Conservation (phyloP, 768 basidiomycete species). For the Dioszegia aurantiaca region DNA sequence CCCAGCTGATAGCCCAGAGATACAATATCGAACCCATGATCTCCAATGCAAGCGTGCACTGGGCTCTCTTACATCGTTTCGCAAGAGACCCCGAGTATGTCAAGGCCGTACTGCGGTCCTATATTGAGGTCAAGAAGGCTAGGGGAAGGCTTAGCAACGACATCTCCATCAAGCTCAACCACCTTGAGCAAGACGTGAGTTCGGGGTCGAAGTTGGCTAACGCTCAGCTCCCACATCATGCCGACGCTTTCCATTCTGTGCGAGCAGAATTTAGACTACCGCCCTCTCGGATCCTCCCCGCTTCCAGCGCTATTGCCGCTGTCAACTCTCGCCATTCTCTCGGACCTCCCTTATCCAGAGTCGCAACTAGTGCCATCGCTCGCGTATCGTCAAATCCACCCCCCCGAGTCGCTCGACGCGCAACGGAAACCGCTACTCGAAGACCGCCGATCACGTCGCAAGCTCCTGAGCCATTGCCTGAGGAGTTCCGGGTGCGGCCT, state of each 20-base stretch:
- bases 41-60: slow-evolving; percentile 10
- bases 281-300: slow-evolving; percentile 34
- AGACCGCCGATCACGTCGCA: neutral
- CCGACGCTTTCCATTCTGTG: slow-evolving; percentile 30
- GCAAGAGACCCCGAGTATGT: slow-evolving; percentile 28
- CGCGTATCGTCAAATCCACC: slow-evolving; percentile 13
- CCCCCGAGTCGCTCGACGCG: slow-evolving; percentile 11
- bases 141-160: slow-evolving; percentile 38
- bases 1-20: slow-evolving; percentile 3
- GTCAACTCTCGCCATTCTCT: neutral
- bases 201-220: neutral
- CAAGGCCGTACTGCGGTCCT: slow-evolving; percentile 41
- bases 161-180: slow-evolving; percentile 38
- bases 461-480: neutral
- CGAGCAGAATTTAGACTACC: slow-evolving; percentile 31
- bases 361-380: no score
- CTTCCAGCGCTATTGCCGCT: neutral
- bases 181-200: slow-evolving; percentile 45
- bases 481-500: slow-evolving; percentile 13
- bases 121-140: slow-evolving; percentile 43
- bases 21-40: slow-evolving; percentile 14
- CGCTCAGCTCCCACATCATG: slow-evolving; percentile 34
- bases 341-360: neutral
- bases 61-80: slow-evolving; percentile 10
- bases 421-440: slow-evolving; percentile 1